These are phyloP conservation scores for Pestalotiopsis sp. DNA, from an alignment of 2,329 filamentous ascomycete genomes.

Conservation along the genomic window DNA sequence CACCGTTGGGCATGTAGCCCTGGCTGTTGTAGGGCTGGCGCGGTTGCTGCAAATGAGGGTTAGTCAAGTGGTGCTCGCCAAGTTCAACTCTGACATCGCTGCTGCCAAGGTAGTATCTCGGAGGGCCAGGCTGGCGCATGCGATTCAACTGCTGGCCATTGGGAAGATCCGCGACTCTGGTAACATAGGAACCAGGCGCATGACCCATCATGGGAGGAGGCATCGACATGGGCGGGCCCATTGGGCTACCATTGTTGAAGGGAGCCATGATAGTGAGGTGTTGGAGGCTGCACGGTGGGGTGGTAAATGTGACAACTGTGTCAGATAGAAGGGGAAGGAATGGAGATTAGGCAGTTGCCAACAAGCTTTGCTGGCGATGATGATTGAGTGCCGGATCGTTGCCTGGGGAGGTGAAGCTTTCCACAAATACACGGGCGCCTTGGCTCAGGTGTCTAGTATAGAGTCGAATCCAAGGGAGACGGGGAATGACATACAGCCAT, in stretches of 20 bases:
- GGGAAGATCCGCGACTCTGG: neutral
- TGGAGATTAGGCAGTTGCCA: neutral
- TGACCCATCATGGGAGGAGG: neutral
- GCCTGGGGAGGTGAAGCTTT: conserved; percentile 6
- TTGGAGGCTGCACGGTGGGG: neutral
- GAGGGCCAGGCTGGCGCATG: conserved; percentile 5
- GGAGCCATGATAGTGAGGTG: conserved; percentile 2
- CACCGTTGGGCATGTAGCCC: conserved; percentile 66
- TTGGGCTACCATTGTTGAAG: neutral
- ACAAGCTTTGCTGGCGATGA: neutral
- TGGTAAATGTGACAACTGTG: conserved; percentile 3
- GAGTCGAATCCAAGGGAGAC: neutral
- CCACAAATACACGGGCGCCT: neutral
- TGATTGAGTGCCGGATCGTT: neutral
- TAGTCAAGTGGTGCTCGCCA: conserved; percentile 9
- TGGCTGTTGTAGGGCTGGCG: conserved; percentile 47
- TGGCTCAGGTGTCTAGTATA: neutral
- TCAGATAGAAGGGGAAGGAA: neutral
- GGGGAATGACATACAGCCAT: conserved; percentile 16
- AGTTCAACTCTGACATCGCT: conserved; percentile 12
- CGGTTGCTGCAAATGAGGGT: conserved; percentile 28
- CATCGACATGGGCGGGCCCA: neutral
- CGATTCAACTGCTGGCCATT: neutral
- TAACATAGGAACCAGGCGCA: neutral
- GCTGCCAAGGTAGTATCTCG: conserved; percentile 3